Evolutionary conservation across 345 rosid species (phyloP), one percentile per base, ranked within the genome.

Genomic region (Garcia nutans): DNA sequence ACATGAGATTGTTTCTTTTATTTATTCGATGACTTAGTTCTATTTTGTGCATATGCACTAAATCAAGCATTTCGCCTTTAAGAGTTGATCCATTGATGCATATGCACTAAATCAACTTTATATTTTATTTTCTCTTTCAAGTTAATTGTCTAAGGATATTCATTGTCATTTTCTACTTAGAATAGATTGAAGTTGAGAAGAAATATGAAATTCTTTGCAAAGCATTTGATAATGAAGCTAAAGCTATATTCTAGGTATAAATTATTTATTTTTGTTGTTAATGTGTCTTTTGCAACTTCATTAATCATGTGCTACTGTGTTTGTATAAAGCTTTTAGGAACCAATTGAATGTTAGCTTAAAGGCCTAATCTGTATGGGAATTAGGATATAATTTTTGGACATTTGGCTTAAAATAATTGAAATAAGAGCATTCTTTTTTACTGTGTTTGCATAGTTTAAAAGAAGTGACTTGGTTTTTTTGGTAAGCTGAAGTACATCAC

Each of bases 171-270:
- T 12, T 2, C 1, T 52, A 0, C 68, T 60, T 78, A 77, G 54
- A 64, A 68, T 88, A 94, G 98, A 69, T 72, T 61, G 83, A 84
- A 73, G 73, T 73, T 59, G 86, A 82, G 45, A 86, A 71, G 44
- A 91, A 81, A 68, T 93, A 93, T 77, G 98, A 92, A 80, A 93
- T 96, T 86, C 97, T 93, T 61, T 96, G 98, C 93, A 93, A 88
- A 86, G 86, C 88, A 54, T 88, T 93, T 84, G 90, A 88, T 80
- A 73, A 76, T 17, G 91, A 92, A 81, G 92, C 92, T 72, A 87
- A 89, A 83, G 81, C 85, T 66, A 76, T 61, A 17, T 77, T 93
- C 83, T 91, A 92, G 95, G 97, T 90, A 85, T 45, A 66, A 41
- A 64, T 33, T 55, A 47, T 20, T 56, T 31, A 31, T 3, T 31